phyloP scores from a whole-genome alignment of 495 filamentous ascomycete species.

The Neohortaea acidophila region DNA sequence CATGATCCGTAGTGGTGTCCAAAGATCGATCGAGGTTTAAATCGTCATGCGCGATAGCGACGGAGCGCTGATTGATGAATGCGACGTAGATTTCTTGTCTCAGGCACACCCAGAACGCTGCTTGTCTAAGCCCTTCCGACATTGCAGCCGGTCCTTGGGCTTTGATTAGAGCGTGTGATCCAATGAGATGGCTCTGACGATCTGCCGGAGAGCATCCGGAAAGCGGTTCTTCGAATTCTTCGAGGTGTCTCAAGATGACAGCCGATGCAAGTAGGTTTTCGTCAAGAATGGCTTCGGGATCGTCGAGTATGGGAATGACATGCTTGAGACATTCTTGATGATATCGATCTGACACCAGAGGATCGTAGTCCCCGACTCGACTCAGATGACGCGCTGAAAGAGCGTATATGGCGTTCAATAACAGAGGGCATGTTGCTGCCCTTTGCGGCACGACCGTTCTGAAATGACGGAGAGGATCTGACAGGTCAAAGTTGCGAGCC shows the following conservation, averaged over 20 bases:
- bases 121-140: conserved; percentile 31
- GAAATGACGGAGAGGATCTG: conserved; percentile 12
- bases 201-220: conserved; percentile 26
- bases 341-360: conserved; percentile 6
- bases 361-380: conserved; percentile 10
- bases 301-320: conserved; percentile 32
- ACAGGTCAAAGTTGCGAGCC: conserved; percentile 14
- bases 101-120: conserved; percentile 42
- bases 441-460: conserved; percentile 13
- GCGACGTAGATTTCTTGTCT: conserved; percentile 43
- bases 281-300: conserved; percentile 38
- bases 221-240: conserved; percentile 43
- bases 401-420: conserved; percentile 16
- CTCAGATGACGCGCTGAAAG: conserved; percentile 11
- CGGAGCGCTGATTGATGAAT: conserved; percentile 34
- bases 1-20: conserved; percentile 30
- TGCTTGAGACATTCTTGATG: conserved; percentile 13
- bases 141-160: conserved; percentile 27
- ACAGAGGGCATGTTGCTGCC: conserved; percentile 10
- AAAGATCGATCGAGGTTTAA: conserved; percentile 31
- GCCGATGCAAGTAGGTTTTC: conserved; percentile 46
- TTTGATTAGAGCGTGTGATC: conserved; percentile 35
- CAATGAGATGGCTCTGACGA: conserved; percentile 34
- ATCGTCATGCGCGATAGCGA: conserved; percentile 23
- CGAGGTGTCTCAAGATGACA: conserved; percentile 44